Conservation (phyloP, 352 stramenopile species). For the Elongisporangium undulatum region DNA sequence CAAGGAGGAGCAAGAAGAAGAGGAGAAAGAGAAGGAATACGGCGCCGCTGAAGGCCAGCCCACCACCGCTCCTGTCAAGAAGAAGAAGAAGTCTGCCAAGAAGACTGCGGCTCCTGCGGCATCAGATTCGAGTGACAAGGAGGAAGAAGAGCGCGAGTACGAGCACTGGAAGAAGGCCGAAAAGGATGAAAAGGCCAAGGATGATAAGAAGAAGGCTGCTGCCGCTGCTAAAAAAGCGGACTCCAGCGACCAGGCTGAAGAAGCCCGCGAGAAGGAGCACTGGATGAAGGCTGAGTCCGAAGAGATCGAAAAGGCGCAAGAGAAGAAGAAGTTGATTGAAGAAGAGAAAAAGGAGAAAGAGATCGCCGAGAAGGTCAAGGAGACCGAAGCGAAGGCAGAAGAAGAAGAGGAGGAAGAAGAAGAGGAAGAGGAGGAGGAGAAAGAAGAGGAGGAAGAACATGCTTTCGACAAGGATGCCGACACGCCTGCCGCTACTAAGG, state of each 20-base stretch:
- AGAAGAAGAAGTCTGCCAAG: slow-evolving; percentile 1
- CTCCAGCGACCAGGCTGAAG: neutral
- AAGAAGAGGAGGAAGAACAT: slow-evolving; percentile 9
- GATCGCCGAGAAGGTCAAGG: slow-evolving; percentile 5
- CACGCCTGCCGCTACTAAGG: slow-evolving; percentile 10
- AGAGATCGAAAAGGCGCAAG: neutral
- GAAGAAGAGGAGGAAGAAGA: slow-evolving; percentile 16
- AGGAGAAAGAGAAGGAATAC: slow-evolving; percentile 13
- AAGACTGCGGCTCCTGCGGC: neutral
- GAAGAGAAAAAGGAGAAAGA: neutral
- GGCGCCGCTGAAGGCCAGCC: neutral
- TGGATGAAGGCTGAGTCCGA: neutral
- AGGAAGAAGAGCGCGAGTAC: neutral
- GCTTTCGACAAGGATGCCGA: slow-evolving; percentile 6
- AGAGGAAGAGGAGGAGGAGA: slow-evolving; percentile 9
- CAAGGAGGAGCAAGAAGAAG: slow-evolving; percentile 12
- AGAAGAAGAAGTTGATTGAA: neutral
- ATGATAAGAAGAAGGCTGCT: neutral
- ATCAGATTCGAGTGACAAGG: neutral
- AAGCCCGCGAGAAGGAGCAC: neutral
- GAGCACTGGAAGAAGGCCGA: neutral
- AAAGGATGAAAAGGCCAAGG: neutral
- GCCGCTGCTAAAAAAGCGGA: neutral
- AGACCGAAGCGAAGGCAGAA: slow-evolving; percentile 1
- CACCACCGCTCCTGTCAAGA: slow-evolving; percentile 6